Conservation (phyloP, 1,139 yeast species). For the Kurtzmaniella quercitrusa region DNA sequence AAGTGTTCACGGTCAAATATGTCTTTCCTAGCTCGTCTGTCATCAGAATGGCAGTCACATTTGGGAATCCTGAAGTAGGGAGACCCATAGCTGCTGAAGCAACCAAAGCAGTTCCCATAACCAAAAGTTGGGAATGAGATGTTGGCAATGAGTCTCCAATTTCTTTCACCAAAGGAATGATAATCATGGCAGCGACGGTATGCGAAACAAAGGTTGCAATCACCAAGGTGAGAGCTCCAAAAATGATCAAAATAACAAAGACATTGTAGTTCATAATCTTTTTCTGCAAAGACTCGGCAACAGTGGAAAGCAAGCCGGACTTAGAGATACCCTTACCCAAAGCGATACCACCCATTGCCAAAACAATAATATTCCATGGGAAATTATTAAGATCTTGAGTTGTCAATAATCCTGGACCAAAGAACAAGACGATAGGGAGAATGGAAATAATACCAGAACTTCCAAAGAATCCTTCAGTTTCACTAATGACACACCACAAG, state of each 20-base stretch:
- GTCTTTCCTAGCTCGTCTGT: conserved; percentile 86
- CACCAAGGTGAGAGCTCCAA: conserved; percentile 72
- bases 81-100: conserved; percentile 95
- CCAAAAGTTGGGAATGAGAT: conserved; percentile 69
- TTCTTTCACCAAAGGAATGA: conserved; percentile 82
- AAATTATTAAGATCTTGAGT: conserved; percentile 89
- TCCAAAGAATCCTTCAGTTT: conserved; percentile 63
- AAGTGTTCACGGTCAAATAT: conserved; percentile 76
- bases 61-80: conserved; percentile 96
- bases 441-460: conserved; percentile 88
- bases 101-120: conserved; percentile 79
- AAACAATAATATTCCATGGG: conserved; percentile 88
- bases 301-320: conserved; percentile 76
- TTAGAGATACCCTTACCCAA: conserved; percentile 89
- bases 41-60: conserved; percentile 91
- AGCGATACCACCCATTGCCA: conserved; percentile 97
- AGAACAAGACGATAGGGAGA: conserved; percentile 77
- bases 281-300: conserved; percentile 65
- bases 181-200: conserved; percentile 91
- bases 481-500: conserved; percentile 78
- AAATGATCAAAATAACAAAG: conserved; percentile 66
- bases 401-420: conserved; percentile 80
- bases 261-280: conserved; percentile 59
- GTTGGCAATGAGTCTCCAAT: conserved; percentile 72
- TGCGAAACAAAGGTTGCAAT: conserved; percentile 95